phyloP scores from a whole-genome alignment of 371 early-diverging fungal genomes.

The Choanephora cucurbitarum region DNA sequence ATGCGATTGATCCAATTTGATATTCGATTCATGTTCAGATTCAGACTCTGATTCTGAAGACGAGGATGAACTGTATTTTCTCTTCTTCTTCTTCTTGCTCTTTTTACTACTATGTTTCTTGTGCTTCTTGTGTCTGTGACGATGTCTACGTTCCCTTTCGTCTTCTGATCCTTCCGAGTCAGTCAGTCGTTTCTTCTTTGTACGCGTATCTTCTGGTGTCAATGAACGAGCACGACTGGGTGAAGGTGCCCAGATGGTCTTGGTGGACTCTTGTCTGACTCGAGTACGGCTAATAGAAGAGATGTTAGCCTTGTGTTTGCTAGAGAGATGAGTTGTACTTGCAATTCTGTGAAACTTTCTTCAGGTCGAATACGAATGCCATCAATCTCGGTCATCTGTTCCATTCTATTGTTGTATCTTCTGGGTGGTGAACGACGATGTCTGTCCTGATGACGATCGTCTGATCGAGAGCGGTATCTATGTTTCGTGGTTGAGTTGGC shows the following conservation, averaged over 20 bases:
- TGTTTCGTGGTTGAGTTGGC: background rate
- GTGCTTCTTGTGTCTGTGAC: constrained; percentile 6
- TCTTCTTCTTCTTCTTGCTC: constrained; percentile 16
- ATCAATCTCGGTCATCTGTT: constrained; percentile 10
- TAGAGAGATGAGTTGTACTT: constrained; percentile 1
- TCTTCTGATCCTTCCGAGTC: constrained; percentile 13
- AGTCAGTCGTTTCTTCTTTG: constrained; percentile 13
- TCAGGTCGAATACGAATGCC: constrained; percentile 15
- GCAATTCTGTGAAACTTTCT: constrained; percentile 18
- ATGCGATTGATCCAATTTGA: constrained; percentile 35
- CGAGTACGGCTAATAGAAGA: constrained; percentile 53
- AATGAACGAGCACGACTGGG: constrained; percentile 50
- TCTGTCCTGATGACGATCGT: constrained; percentile 3
- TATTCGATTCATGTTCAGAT: constrained; percentile 1
- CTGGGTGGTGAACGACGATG: background rate
- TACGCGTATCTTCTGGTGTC: constrained; percentile 33
- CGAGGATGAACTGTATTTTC: constrained; percentile 7
- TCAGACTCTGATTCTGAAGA: constrained; percentile 1
- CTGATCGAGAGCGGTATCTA: background rate
- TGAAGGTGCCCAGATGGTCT: constrained; percentile 73
- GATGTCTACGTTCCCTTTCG: background rate
- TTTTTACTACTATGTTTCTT: constrained; percentile 16
- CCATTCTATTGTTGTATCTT: background rate
- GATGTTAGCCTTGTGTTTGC: too few species aligned
- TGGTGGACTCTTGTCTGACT: constrained; percentile 51